A percentile compares a stretch with the other conserved stretches of the same genome.
Evolutionary conservation across 2,329 filamentous ascomycete species (phyloP).

Genomic region (Cladosporium sp.): DNA sequence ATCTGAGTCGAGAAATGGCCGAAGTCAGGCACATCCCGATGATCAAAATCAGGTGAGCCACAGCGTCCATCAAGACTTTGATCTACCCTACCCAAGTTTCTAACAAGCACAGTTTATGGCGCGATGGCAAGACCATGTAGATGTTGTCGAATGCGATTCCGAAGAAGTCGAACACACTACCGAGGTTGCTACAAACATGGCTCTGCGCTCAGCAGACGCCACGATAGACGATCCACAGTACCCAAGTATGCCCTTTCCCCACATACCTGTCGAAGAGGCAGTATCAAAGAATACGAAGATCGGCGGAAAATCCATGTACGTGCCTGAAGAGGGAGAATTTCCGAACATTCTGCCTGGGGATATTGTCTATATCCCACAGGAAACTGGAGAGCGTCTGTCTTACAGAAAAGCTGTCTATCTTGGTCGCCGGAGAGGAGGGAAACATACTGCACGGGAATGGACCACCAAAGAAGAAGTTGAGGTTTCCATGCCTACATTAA

Average conservation of each 20-base stretch:
- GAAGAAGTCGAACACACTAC: not conserved
- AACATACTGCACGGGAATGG: not conserved
- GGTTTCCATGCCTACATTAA: not conserved
- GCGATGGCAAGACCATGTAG: not conserved
- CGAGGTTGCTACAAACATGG: not conserved
- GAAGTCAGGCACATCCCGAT: not conserved
- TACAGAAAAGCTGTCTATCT: conserved; percentile 1
- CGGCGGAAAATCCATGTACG: not conserved
- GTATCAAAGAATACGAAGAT: not conserved
- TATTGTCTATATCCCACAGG: conserved; percentile 1
- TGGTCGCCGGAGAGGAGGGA: not conserved
- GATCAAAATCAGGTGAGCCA: not conserved
- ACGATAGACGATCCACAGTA: not conserved
- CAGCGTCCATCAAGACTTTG: no score
- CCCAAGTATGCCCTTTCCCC: not conserved
- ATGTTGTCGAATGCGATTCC: not conserved
- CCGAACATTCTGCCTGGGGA: not conserved
- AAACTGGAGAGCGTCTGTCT: not conserved
- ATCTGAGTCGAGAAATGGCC: not conserved
- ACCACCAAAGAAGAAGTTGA: not conserved
- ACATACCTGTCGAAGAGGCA: not conserved
- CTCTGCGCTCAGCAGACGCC: no score
- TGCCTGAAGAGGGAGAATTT: not conserved
- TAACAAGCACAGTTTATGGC: not conserved
- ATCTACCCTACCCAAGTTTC: not conserved